Base-by-base conservation (phyloP, 768 basidiomycete genomes). In the Boletus subparvulus region DNA sequence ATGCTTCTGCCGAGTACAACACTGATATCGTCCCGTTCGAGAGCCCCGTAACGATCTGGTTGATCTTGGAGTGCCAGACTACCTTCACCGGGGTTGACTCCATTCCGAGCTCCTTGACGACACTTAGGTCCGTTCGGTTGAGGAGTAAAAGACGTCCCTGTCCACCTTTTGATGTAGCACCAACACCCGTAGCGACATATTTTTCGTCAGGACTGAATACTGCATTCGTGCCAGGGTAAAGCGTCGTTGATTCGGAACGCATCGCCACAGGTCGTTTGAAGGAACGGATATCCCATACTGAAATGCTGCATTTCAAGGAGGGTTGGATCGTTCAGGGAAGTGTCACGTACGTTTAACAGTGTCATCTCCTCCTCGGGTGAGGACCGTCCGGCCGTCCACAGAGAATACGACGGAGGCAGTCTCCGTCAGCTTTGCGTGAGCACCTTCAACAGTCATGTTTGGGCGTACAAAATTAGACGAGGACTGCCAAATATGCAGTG, bases 41-140 rank as follows among this genome's bases (percentile, higher is more conserved):
- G 45, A 94, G 80, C 4, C 94, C 91, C 39, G 90, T 81, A 56
- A 98, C 78, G 66, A 99, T 91, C 90, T 98, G 71, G 77, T 99
- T 99, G 79, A 99, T 98, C 74, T 91, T 92, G 7, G 92, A 84
- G 76, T 98, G 97, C 97, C 97, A 99, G 28, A 82, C 74, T 3
- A 98, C 91, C 67, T 87, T 90, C 54, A 99, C 91, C 11, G 97
- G 94, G 36, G 86, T 90, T 26, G 86, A 80, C 43, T 86, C 86
- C 64, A 90, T 83, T 54, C 80, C 83, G 43, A 93, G 63, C 42
- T 80, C 78, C 73, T 87, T 88, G 51, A 78, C 84, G 47, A 86
- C 80, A 58, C 86, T 85, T 43, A 97, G 74, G 39, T 79, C 81
- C 54, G 87, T 83, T 67, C 87, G 87, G 55, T 77, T 77, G 72